A percentile compares a stretch with the other conserved stretches of the same genome.
phyloP scores from a whole-genome alignment of 371 early-diverging fungal genomes.

The Fennellomyces sp. region DNA sequence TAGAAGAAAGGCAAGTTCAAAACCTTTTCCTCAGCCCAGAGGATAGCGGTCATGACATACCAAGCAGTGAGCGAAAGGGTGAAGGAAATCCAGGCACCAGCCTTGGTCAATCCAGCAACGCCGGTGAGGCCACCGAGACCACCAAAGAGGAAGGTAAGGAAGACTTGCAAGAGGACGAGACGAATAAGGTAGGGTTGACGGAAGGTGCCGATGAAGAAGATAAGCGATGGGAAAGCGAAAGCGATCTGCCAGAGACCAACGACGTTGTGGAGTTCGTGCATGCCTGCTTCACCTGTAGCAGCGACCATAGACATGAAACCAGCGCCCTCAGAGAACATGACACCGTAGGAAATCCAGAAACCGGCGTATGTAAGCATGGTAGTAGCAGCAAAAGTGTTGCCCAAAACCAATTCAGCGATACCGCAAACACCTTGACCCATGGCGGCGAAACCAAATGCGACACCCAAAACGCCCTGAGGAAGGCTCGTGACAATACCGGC shows the following conservation, averaged over 20 bases:
- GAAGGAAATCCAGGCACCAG: constrained; percentile 41
- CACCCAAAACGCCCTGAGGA: constrained; percentile 40
- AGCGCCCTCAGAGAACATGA: constrained; percentile 38
- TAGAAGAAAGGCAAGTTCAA: constrained; percentile 39
- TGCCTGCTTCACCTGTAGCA: constrained; percentile 17
- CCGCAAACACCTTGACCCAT: constrained; percentile 42
- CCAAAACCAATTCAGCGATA: constrained; percentile 28
- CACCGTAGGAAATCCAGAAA: constrained; percentile 41
- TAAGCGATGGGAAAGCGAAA: constrained; percentile 33
- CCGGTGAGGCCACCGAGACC: constrained; percentile 30
- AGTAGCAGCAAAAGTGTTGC: constrained; percentile 44
- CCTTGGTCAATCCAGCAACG: constrained; percentile 15
- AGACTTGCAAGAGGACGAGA: constrained; percentile 33
- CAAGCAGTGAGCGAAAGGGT: constrained; percentile 36
- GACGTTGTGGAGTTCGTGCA: constrained; percentile 23
- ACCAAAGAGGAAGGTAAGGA: constrained; percentile 40
- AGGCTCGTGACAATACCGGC: constrained; percentile 26
- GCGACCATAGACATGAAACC: constrained; percentile 23
- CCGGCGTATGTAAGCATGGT: constrained; percentile 40
- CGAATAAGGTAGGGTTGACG: constrained; percentile 40
- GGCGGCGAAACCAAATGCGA: constrained; percentile 39
- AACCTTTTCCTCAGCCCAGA: constrained; percentile 32
- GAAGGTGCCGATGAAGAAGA: constrained; percentile 39
- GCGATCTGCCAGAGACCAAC: constrained; percentile 37
- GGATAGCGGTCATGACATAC: constrained; percentile 35